A percentile compares a stretch with the other conserved stretches of the same genome.
Conservation (phyloP, 2,329 filamentous ascomycete genomes). For the Clonostachys rhizophaga region DNA sequence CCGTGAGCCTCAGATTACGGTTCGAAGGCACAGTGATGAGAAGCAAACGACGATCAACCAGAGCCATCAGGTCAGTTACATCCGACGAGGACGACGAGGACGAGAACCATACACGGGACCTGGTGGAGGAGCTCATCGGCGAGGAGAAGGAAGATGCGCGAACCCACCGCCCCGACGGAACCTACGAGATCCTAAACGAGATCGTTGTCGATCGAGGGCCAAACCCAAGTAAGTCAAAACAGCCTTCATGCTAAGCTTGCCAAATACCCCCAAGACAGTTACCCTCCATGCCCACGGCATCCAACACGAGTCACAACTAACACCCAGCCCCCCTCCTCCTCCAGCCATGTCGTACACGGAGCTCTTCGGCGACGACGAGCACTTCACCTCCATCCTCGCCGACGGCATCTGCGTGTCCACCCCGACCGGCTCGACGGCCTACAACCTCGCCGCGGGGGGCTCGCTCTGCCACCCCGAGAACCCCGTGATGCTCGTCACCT, state of each 20-base stretch:
- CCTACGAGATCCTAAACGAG: constrained; percentile 90
- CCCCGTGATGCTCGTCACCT: constrained; percentile 89
- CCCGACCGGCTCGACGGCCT: constrained; percentile 90
- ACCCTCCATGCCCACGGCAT: not conserved
- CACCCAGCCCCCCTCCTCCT: not conserved
- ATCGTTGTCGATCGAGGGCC: constrained; percentile 94
- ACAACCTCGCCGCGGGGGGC: constrained; percentile 93
- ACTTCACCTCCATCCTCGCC: constrained; percentile 89
- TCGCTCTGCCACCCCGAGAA: constrained; percentile 95
- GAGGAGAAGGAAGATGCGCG: constrained; percentile 79
- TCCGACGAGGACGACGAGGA: constrained; percentile 28
- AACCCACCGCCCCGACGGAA: constrained; percentile 80
- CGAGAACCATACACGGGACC: constrained; percentile 47
- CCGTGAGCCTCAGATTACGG: constrained; percentile 78
- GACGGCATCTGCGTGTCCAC: constrained; percentile 93
- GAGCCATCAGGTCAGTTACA: constrained; percentile 6
- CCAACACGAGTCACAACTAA: not conserved
- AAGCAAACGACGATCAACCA: constrained; percentile 49
- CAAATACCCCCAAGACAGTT: not conserved
- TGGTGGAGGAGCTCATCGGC: constrained; percentile 87
- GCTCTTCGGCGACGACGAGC: constrained; percentile 90
- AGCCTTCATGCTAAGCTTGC: not conserved
- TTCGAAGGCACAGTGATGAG: constrained; percentile 96
- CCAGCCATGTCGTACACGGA: constrained; percentile 86
- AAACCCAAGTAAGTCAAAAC: constrained; percentile 69